Percentiles rank a stretch among this genome's conserved stretches.
Evolutionary conservation across 176 grass and related monocot species (phyloP).

Genomic region (Avena atlantica): DNA sequence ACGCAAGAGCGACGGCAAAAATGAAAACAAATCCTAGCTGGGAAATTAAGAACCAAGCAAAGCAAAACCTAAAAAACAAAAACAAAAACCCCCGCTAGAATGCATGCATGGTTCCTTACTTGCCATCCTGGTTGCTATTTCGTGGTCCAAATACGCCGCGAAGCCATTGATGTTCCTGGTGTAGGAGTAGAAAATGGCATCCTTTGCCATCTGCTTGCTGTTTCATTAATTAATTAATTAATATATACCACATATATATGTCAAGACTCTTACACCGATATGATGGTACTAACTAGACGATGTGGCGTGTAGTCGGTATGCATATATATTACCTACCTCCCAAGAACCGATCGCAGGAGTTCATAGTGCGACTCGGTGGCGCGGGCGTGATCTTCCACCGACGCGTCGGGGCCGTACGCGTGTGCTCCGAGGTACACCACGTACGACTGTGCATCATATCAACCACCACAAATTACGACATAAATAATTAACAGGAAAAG

Average conservation of each 20-base stretch:
- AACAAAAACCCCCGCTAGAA: no score
- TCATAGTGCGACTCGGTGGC: slow-evolving; percentile 66
- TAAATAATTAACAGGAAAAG: background rate
- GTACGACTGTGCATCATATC: slow-evolving; percentile 58
- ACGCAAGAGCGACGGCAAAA: no score
- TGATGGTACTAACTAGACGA: background rate
- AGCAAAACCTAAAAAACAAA: no score
- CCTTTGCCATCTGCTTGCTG: slow-evolving; percentile 53
- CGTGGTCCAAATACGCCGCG: slow-evolving; percentile 62
- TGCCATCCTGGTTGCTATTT: slow-evolving; percentile 46
- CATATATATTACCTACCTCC: slow-evolving; percentile 46
- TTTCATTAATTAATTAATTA: background rate
- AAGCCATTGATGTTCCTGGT: slow-evolving; percentile 83
- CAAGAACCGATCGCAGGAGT: slow-evolving; percentile 55
- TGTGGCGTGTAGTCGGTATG: background rate
- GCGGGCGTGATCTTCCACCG: slow-evolving; percentile 40
- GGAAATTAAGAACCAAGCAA: no score
- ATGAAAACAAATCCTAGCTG: no score
- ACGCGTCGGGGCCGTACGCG: slow-evolving; percentile 37
- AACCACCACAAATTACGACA: background rate
- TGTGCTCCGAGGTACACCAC: slow-evolving; percentile 85
- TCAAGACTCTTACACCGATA: background rate
- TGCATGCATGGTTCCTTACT: slow-evolving; percentile 49
- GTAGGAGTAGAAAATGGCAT: slow-evolving; percentile 87
- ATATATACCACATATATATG: background rate